Evolutionary conservation across 1,139 yeast genomes (phyloP).

Genomic region (Zygotorulaspora mrakii): DNA sequence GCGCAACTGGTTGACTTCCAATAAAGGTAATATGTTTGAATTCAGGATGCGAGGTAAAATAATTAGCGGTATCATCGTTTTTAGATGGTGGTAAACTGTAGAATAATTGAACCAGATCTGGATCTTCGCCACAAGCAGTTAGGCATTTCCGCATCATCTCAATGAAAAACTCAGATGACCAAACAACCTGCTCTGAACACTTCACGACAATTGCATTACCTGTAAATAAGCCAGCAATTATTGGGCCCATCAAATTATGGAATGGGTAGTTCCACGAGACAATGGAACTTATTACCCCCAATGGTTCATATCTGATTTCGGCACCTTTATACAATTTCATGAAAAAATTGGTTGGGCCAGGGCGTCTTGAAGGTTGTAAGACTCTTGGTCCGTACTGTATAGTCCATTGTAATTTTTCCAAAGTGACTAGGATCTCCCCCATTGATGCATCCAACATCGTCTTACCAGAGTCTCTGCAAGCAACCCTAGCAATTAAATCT

Average conservation of each 20-base stretch:
- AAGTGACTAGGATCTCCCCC: conserved; percentile 92
- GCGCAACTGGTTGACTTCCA: conserved; percentile 93
- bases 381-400: conserved; percentile 74
- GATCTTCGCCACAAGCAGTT: conserved; percentile 67
- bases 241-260: conserved; percentile 89
- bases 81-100: conserved; percentile 51
- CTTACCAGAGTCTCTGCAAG: conserved; percentile 95
- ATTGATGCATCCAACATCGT: conserved; percentile 92
- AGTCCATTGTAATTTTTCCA: conserved; percentile 90
- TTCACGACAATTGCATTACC: conserved; percentile 90
- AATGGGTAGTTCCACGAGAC: conserved; percentile 97
- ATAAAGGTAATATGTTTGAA: conserved; percentile 87
- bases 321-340: conserved; percentile 79
- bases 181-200: conserved; percentile 91
- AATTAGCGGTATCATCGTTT: conserved; percentile 76
- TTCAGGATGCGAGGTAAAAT: conserved; percentile 78
- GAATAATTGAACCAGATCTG: conserved; percentile 78
- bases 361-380: conserved; percentile 66
- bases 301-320: conserved; percentile 87
- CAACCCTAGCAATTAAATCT: conserved; percentile 80
- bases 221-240: conserved; percentile 79
- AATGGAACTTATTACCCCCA: conserved; percentile 84
- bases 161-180: conserved; percentile 85
- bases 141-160: conserved; percentile 67
- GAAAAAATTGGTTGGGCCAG: conserved; percentile 81